A percentile compares a stretch with the other conserved stretches of the same genome.
phyloP scores from a whole-genome alignment of 805 yeast species.

The Metschnikowia continentalis region DNA sequence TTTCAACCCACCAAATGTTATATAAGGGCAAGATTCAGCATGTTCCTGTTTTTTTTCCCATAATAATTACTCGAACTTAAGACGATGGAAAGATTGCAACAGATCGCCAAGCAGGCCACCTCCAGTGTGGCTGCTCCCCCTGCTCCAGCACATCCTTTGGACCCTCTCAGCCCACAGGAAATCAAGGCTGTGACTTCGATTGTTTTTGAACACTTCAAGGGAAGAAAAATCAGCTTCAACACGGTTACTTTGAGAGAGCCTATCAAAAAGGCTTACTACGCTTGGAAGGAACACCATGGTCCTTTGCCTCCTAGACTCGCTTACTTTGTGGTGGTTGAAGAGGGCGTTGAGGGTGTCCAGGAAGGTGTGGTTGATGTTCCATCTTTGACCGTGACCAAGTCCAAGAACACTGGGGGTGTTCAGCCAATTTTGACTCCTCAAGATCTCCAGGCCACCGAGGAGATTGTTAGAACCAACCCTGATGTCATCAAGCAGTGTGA shows the following conservation, averaged over 20 bases:
- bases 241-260: conserved; percentile 73
- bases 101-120: conserved; percentile 58
- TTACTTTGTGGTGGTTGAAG: conserved; percentile 57
- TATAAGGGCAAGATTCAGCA: not conserved
- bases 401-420: conserved; percentile 51
- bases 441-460: conserved; percentile 62
- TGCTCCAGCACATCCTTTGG: conserved; percentile 61
- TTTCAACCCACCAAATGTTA: not conserved
- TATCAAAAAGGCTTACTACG: conserved; percentile 54
- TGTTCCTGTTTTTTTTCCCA: no score
- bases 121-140: conserved; percentile 53
- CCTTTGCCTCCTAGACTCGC: conserved; percentile 67
- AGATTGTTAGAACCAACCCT: conserved; percentile 64
- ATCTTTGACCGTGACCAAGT: conserved; percentile 42
- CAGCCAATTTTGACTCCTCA: conserved; percentile 74
- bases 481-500: conserved; percentile 69
- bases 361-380: conserved; percentile 67
- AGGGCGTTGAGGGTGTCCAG: conserved; percentile 57
- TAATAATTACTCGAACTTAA: not conserved
- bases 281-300: conserved; percentile 60
- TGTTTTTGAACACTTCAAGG: conserved; percentile 46
- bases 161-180: conserved; percentile 64
- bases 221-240: conserved; percentile 52
- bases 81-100: conserved; percentile 60
- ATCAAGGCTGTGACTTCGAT: conserved; percentile 53